Conservation (phyloP, 2,329 filamentous ascomycete species). For the Phyllosticta citriasiana region DNA sequence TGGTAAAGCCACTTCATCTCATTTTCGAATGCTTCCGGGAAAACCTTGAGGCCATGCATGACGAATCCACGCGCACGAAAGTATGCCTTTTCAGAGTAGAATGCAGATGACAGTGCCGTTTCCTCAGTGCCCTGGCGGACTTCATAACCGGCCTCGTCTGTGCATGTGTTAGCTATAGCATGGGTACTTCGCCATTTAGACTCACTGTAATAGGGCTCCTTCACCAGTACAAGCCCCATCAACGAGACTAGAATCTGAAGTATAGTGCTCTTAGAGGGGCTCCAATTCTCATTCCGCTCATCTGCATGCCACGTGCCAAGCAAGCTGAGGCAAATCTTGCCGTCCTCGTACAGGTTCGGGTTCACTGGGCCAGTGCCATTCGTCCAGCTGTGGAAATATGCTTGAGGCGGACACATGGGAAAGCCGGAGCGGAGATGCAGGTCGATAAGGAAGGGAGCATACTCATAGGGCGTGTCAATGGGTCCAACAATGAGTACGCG, state of each 20-base stretch:
- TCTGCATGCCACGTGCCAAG: slow-evolving; percentile 51
- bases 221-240: slow-evolving; percentile 48
- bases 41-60: slow-evolving; percentile 33
- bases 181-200: slow-evolving; percentile 3
- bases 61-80: slow-evolving; percentile 44
- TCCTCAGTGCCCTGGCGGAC: slow-evolving; percentile 37
- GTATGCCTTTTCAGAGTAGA: slow-evolving; percentile 47
- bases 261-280: slow-evolving; percentile 41
- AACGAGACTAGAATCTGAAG: slow-evolving; percentile 49
- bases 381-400: slow-evolving; percentile 52
- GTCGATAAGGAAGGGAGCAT: slow-evolving; percentile 52
- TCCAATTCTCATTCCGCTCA: slow-evolving; percentile 45
- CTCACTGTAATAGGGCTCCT: slow-evolving; percentile 50
- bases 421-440: slow-evolving; percentile 42
- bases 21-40: slow-evolving; percentile 37
- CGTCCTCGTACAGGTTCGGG: slow-evolving; percentile 53
- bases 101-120: slow-evolving; percentile 34
- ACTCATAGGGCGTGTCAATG: slow-evolving; percentile 49
- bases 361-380: slow-evolving; percentile 44
- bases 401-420: slow-evolving; percentile 43
- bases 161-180: neutral
- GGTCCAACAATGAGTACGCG: slow-evolving; percentile 50
- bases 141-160: slow-evolving; percentile 52
- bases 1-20: slow-evolving; percentile 46
- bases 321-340: slow-evolving; percentile 50